Conservation (phyloP, 2,329 filamentous ascomycete species). For the Ophiosphaerella narmari region DNA sequence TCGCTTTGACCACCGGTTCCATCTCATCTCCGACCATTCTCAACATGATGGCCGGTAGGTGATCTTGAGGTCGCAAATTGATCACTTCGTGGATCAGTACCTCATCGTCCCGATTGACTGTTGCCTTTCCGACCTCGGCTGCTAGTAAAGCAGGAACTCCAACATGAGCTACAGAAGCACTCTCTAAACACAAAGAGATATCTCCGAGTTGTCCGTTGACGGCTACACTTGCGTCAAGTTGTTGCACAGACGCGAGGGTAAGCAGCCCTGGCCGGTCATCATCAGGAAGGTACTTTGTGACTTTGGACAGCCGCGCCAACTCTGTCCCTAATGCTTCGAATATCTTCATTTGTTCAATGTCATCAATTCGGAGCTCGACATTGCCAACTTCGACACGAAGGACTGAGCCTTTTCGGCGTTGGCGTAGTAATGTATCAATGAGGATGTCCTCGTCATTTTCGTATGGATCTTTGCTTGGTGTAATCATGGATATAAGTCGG, state of each 20-base stretch:
- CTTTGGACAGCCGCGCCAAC: constrained; percentile 78
- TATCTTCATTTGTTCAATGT: constrained; percentile 67
- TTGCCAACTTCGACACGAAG: constrained; percentile 71
- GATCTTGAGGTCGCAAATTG: constrained; percentile 40
- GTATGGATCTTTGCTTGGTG: constrained; percentile 88
- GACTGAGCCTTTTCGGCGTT: constrained; percentile 84
- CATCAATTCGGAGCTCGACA: constrained; percentile 65
- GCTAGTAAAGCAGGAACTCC: constrained; percentile 82
- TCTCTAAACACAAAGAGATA: constrained; percentile 47
- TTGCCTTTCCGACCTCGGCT: constrained; percentile 69
- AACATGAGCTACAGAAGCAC: constrained; percentile 61
- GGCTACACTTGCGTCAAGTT: constrained; percentile 64
- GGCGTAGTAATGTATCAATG: constrained; percentile 85
- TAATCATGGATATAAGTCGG: constrained; percentile 81
- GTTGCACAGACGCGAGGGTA: constrained; percentile 70
- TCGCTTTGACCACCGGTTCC: constrained; percentile 86
- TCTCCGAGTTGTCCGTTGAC: constrained; percentile 71
- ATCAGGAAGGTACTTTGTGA: constrained; percentile 93
- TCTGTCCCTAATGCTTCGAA: constrained; percentile 78
- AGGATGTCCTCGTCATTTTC: constrained; percentile 91
- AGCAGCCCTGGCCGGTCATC: constrained; percentile 91
- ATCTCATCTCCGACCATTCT: constrained; percentile 93
- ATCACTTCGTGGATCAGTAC: constrained; percentile 71
- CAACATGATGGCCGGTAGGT: constrained; percentile 76
- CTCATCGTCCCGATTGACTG: constrained; percentile 69